Conservation (phyloP, 129 eudicot species). For the Mikania micrantha region DNA sequence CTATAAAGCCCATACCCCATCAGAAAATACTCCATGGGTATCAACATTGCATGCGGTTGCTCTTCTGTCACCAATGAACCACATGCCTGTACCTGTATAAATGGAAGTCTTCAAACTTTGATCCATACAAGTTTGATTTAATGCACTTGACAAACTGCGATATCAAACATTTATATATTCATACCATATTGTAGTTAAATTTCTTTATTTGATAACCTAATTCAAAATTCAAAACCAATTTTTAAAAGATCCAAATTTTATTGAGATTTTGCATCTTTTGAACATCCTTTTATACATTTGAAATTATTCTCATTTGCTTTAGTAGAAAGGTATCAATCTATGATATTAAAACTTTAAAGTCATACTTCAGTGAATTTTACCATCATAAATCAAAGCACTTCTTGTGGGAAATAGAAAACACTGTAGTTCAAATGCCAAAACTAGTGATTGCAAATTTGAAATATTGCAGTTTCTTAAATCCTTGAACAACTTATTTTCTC, state of each 20-base stretch:
- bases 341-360: neutral
- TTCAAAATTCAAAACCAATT: neutral
- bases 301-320: neutral
- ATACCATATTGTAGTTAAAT: no score
- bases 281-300: neutral
- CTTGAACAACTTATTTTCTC: no score
- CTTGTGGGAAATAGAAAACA: no score
- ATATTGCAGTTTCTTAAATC: no score
- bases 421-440: no score
- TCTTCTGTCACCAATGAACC: conserved; percentile 98
- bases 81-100: conserved; percentile 71
- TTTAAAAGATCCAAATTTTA: neutral
- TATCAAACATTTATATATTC: no score
- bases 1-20: conserved; percentile 83
- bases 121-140: neutral
- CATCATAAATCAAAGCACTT: neutral
- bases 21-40: conserved; percentile 89
- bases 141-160: neutral
- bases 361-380: neutral
- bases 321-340: neutral
- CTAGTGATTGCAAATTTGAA: no score
- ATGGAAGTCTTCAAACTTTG: no score
- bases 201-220: neutral
- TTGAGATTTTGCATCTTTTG: neutral
- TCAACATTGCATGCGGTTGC: conserved; percentile 94